These are phyloP conservation scores for Kwoniella shandongensis DNA, from an alignment of 768 basidiomycete genomes.

Conservation along the genomic window DNA sequence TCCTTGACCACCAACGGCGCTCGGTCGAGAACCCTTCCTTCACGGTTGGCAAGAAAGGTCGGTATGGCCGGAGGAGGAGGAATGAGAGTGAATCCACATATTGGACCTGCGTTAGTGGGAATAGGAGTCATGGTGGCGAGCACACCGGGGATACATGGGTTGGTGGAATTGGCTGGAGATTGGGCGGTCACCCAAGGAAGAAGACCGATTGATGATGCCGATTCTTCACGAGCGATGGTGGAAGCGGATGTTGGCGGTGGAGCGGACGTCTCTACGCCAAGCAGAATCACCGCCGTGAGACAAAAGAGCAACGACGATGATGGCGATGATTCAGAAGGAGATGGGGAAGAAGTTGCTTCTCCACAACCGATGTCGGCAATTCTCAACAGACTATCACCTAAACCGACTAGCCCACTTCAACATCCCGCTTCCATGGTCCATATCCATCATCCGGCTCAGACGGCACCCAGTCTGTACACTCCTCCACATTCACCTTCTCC, in stretches of 20 bases:
- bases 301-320: constrained; percentile 1
- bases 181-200: constrained; percentile 89
- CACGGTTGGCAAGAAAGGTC: no score
- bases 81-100: constrained; percentile 68
- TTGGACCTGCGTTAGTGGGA: constrained; percentile 76
- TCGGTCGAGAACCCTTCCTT: no score
- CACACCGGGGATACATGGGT: constrained; percentile 68
- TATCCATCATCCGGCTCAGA: constrained; percentile 21
- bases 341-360: not conserved
- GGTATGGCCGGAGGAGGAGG: no score
- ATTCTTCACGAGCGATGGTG: constrained; percentile 37
- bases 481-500: constrained; percentile 19
- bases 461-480: constrained; percentile 26
- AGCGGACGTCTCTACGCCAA: constrained; percentile 30
- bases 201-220: constrained; percentile 41
- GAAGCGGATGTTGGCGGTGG: constrained; percentile 60
- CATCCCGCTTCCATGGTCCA: not conserved
- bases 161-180: constrained; percentile 73
- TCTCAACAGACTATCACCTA: constrained; percentile 9
- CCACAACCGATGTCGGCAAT: not conserved
- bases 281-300: constrained; percentile 3
- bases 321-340: constrained; percentile 14
- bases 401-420: not conserved
- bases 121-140: constrained; percentile 79
- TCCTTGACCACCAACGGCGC: not conserved